Percentiles rank a stretch among this genome's conserved stretches.
Evolutionary conservation across 108 stramenopile species (phyloP).

Genomic region (Pseudonitzschia pungens): DNA sequence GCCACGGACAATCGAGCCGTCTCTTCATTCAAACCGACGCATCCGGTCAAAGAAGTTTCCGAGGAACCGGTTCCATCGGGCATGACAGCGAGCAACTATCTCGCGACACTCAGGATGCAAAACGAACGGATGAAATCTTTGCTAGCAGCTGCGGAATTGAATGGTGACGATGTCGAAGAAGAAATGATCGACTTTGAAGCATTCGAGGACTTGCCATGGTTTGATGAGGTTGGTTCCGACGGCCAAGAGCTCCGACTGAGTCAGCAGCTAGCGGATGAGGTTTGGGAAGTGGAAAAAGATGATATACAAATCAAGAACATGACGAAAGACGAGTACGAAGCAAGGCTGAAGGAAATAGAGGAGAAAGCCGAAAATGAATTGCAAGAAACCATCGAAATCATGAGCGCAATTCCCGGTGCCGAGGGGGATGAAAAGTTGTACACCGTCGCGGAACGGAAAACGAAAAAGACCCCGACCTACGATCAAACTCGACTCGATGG

Average conservation of each 20-base stretch:
- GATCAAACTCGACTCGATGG: constrained; percentile 59
- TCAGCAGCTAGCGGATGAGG: constrained; percentile 65
- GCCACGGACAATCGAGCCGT: constrained; percentile 2
- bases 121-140: constrained; percentile 4
- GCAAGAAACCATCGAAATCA: constrained; percentile 48
- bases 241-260: constrained; percentile 57
- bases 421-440: constrained; percentile 6
- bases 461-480: constrained; percentile 27
- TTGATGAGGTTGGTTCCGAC: constrained; percentile 51
- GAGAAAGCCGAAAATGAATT: constrained; percentile 47
- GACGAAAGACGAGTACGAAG: constrained; percentile 46
- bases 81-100: constrained; percentile 19
- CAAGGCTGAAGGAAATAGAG: constrained; percentile 42
- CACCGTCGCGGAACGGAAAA: constrained; percentile 17
- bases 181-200: constrained; percentile 6
- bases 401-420: constrained; percentile 44
- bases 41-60: constrained; percentile 8
- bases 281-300: constrained; percentile 42
- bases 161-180: neutral
- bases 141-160: constrained; percentile 1
- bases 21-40: neutral
- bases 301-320: constrained; percentile 16
- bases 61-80: constrained; percentile 15
- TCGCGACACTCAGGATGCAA: constrained; percentile 19
- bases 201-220: constrained; percentile 36